phyloP scores from a whole-genome alignment of 1,284 basidiomycete genomes.

The Ceratobasidium sp. region DNA sequence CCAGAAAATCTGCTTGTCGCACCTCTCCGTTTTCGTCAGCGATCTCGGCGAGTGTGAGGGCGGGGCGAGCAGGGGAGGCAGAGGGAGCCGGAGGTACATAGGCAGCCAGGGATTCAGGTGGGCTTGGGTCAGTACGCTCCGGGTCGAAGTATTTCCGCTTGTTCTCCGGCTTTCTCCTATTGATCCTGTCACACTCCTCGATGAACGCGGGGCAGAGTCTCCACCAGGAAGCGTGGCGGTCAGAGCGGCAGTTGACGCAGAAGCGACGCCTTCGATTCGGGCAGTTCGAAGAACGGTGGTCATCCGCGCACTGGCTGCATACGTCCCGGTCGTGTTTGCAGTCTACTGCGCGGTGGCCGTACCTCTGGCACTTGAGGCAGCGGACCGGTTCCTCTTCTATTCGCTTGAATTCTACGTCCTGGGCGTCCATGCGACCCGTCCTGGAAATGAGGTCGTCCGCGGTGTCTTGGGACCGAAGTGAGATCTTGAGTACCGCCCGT shows the following conservation, averaged over 20 bases:
- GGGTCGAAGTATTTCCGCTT: too few relatives aligned
- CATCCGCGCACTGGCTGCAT: not conserved
- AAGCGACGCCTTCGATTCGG: not conserved
- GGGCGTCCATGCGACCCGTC: not conserved
- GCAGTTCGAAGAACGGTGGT: not conserved
- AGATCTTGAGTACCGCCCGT: not conserved
- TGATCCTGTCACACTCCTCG: not conserved
- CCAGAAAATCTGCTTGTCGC: too few relatives aligned
- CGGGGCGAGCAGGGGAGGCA: too few relatives aligned
- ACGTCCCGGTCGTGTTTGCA: not conserved
- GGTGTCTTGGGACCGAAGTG: not conserved
- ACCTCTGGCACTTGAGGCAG: conserved; percentile 9
- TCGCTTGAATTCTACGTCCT: not conserved
- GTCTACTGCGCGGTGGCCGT: not conserved
- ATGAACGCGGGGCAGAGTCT: not conserved
- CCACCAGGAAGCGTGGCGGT: not conserved
- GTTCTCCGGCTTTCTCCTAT: not conserved
- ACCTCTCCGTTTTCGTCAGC: too few relatives aligned
- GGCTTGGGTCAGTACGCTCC: not conserved
- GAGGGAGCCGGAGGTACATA: too few relatives aligned
- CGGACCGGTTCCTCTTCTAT: not conserved
- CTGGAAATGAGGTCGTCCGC: conserved; percentile 1
- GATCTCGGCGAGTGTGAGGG: too few relatives aligned
- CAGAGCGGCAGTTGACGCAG: not conserved
- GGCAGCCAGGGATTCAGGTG: too few relatives aligned